Conservation (phyloP, 2,329 filamentous ascomycete species). For the Didymella sp. region DNA sequence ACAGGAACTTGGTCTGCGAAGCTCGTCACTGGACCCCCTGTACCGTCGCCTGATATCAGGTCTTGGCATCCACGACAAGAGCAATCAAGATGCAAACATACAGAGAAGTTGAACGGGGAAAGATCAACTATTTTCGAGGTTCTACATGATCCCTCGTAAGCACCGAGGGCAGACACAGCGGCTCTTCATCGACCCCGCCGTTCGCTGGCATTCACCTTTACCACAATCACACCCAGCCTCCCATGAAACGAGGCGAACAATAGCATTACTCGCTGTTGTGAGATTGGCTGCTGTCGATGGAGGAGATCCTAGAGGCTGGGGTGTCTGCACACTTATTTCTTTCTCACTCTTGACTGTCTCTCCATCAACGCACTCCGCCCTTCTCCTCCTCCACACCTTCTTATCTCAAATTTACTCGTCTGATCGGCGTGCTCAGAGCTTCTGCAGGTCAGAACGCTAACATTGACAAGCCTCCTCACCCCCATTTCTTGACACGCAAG, state of each 20-base stretch:
- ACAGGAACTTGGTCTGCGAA: background rate
- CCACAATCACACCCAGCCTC: conserved; percentile 11
- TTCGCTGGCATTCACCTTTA: conserved; percentile 24
- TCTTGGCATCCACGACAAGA: background rate
- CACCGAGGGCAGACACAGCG: background rate
- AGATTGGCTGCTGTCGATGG: background rate
- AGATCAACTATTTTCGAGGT: background rate
- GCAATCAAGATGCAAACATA: background rate
- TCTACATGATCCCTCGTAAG: background rate
- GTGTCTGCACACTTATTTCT: background rate
- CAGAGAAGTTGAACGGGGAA: background rate
- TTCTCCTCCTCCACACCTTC: background rate
- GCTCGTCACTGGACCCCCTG: background rate
- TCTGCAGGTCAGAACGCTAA: conserved; percentile 33
- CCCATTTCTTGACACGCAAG: background rate
- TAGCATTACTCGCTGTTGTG: background rate
- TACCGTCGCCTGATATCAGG: conserved; percentile 1
- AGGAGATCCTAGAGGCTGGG: background rate
- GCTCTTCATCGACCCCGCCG: conserved; percentile 8
- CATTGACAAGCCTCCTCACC: conserved; percentile 25
- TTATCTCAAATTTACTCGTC: conserved; percentile 12
- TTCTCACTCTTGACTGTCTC: background rate
- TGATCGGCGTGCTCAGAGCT: conserved; percentile 34
- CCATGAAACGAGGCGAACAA: background rate
- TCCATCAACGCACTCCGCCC: background rate